phyloP scores from a whole-genome alignment of 2,329 filamentous ascomycete species.

The Phyllachora maydis region DNA sequence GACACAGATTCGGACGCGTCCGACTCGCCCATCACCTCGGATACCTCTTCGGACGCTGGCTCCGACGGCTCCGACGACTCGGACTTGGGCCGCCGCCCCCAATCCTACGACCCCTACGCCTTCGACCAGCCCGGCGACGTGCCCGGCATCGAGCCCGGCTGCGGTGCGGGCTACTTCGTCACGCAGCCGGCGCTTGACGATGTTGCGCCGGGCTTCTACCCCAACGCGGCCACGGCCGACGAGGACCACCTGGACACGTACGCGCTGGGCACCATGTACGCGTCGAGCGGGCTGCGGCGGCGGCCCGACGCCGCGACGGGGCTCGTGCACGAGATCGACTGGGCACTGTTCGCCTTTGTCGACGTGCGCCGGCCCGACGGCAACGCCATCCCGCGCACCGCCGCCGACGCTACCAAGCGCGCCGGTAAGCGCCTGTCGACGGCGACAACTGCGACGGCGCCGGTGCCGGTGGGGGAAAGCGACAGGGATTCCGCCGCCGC shows the following conservation, averaged over 20 bases:
- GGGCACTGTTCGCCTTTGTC: slow-evolving; percentile 73
- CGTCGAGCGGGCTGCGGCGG: slow-evolving; percentile 73
- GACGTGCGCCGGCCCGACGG: slow-evolving; percentile 47
- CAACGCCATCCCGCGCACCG: slow-evolving; percentile 40
- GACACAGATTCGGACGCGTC: slow-evolving; percentile 36
- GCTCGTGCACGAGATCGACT: slow-evolving; percentile 80
- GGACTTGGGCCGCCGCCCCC: slow-evolving; percentile 51
- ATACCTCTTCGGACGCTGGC: slow-evolving; percentile 27
- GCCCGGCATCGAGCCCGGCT: slow-evolving; percentile 52
- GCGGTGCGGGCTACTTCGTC: slow-evolving; percentile 58
- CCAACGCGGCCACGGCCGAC: slow-evolving; percentile 46
- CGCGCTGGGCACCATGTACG: slow-evolving; percentile 65
- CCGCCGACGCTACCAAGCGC: slow-evolving; percentile 1
- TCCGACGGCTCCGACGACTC: slow-evolving; percentile 64
- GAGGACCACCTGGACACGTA: slow-evolving; percentile 71
- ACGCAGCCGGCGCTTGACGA: slow-evolving; percentile 88
- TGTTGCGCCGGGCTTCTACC: slow-evolving; percentile 65
- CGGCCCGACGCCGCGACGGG: slow-evolving; percentile 41
- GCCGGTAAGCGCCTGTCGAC: no score
- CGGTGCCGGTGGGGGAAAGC: no score
- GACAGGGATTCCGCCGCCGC: not conserved
- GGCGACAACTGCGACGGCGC: not conserved
- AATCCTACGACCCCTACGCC: slow-evolving; percentile 72
- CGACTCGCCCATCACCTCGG: slow-evolving; percentile 29
- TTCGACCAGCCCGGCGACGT: slow-evolving; percentile 56